These are phyloP conservation scores for Tetrahymena elliotti DNA, from an alignment of 73 alveolate genomes.

Conservation along the genomic window DNA sequence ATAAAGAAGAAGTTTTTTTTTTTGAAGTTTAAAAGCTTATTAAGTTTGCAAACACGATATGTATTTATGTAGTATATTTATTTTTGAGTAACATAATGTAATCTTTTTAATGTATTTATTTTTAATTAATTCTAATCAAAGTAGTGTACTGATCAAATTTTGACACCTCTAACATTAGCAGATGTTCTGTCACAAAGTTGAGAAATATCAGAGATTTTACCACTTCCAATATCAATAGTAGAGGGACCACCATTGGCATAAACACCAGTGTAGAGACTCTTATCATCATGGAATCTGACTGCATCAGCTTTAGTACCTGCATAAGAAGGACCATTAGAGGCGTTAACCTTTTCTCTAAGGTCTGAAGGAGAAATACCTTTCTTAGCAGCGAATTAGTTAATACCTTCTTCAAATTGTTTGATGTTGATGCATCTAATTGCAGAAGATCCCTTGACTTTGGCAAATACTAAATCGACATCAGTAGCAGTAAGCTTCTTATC, in stretches of 20 bases:
- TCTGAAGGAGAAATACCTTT: conserved; percentile 51
- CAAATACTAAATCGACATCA: conserved; percentile 78
- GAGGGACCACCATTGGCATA: conserved; percentile 93
- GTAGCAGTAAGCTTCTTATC: conserved; percentile 83
- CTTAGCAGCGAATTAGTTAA: conserved; percentile 65
- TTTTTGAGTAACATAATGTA: neutral
- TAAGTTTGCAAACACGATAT: too few species aligned
- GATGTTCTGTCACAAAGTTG: neutral
- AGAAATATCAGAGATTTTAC: conserved; percentile 3
- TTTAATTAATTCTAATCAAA: neutral
- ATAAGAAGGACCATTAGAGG: conserved; percentile 63
- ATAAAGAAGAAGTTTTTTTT: too few species aligned
- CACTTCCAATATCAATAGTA: conserved; percentile 71
- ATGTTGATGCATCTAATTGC: conserved; percentile 46
- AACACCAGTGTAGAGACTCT: conserved; percentile 83
- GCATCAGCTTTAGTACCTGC: conserved; percentile 66
- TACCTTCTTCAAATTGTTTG: conserved; percentile 63
- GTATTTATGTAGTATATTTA: neutral
- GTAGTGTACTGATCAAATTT: neutral
- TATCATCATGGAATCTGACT: conserved; percentile 71
- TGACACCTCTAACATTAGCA: conserved; percentile 21
- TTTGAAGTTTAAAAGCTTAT: too few species aligned
- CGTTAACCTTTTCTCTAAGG: conserved; percentile 22
- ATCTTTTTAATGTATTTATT: neutral
- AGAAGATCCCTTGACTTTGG: conserved; percentile 53